A percentile compares a stretch with the other conserved stretches of the same genome.
These are phyloP conservation scores for Nasturtium officinale DNA, from an alignment of 345 rosid species.

Conservation along the genomic window DNA sequence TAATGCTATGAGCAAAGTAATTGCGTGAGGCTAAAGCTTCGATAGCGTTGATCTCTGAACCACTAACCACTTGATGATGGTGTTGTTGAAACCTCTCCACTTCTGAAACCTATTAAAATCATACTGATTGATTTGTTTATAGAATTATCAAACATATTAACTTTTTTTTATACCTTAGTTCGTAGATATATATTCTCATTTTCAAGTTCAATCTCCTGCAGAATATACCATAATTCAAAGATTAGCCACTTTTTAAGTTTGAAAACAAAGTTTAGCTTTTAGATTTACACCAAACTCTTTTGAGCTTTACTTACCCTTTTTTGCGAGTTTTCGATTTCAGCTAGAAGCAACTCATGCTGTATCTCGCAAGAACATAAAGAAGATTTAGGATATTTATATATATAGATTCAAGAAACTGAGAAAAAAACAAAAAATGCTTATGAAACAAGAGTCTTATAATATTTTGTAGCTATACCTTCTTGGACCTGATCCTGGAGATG, in stretches of 20 bases:
- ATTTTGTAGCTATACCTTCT: conserved; percentile 64
- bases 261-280: background rate
- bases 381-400: conserved; percentile 16
- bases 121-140: conserved; percentile 1
- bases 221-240: background rate
- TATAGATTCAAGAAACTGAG: background rate
- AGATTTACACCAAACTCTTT: background rate
- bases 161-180: conserved; percentile 58
- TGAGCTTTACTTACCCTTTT: conserved; percentile 63
- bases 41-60: conserved; percentile 71
- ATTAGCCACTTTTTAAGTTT: background rate
- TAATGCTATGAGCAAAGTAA: conserved; percentile 67
- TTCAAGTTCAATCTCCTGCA: conserved; percentile 88
- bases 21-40: conserved; percentile 85
- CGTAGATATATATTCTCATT: conserved; percentile 80
- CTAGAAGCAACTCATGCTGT: conserved; percentile 95
- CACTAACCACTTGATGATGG: conserved; percentile 64
- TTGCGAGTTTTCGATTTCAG: conserved; percentile 87
- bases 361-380: conserved; percentile 25
- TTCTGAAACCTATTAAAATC: conserved; percentile 65
- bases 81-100: conserved; percentile 81
- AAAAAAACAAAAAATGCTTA: background rate
- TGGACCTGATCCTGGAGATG: conserved; percentile 86
- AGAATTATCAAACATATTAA: background rate
- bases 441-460: background rate